Percentiles rank a stretch among this genome's conserved stretches.
These are phyloP conservation scores for Aspergillus aculeatinus DNA, from an alignment of 2,329 filamentous ascomycete genomes.

Conservation along the genomic window DNA sequence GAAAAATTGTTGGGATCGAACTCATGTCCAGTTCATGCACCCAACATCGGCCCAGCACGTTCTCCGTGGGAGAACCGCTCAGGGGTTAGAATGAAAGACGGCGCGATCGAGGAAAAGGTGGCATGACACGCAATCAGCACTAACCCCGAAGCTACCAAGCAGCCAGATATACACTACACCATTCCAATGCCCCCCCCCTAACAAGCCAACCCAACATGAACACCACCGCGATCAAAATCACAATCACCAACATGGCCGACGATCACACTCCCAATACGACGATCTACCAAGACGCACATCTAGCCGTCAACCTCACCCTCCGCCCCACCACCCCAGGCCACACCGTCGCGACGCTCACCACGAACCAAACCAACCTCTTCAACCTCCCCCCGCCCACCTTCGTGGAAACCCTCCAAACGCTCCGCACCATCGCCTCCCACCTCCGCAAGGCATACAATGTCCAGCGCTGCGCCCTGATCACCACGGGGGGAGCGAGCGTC, in stretches of 20 bases:
- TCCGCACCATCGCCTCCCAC: not conserved
- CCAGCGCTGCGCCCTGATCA: slow-evolving; percentile 1
- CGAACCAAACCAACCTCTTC: not conserved
- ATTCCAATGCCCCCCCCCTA: not conserved
- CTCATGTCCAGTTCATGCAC: not conserved
- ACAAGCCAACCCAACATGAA: not conserved
- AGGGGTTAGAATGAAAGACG: not conserved
- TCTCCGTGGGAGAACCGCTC: not conserved
- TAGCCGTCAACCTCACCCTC: not conserved
- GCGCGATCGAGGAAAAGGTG: not conserved
- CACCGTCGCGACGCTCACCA: slow-evolving; percentile 2
- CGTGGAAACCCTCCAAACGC: not conserved
- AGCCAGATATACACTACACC: not conserved
- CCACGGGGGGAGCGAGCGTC: not conserved
- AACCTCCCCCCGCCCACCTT: not conserved
- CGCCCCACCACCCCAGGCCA: slow-evolving; percentile 4
- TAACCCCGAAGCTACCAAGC: not conserved
- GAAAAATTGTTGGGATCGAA: too few relatives aligned
- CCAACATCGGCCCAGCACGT: not conserved
- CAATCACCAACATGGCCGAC: not conserved
- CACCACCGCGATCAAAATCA: not conserved
- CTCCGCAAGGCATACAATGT: not conserved
- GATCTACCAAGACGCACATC: not conserved
- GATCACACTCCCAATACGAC: not conserved
- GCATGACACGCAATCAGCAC: not conserved